A percentile compares a stretch with the other conserved stretches of the same genome.
These are phyloP conservation scores for Scheffersomyces lignicola DNA, from an alignment of 1,139 yeast genomes.

Conservation along the genomic window DNA sequence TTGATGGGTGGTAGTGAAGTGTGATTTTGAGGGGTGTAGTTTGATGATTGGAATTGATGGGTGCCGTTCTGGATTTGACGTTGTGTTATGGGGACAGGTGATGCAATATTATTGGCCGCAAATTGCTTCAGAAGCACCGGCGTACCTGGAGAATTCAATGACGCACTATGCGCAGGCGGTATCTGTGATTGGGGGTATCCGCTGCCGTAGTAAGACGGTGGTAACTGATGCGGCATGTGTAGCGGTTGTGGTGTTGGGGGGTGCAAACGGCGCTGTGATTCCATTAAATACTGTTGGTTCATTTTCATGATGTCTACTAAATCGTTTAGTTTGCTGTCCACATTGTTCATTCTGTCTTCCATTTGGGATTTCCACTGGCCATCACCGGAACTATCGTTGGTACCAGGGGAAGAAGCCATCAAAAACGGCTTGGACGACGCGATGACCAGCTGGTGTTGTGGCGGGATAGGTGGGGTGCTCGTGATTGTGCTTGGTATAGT, in stretches of 20 bases:
- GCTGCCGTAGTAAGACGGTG: conserved; percentile 2
- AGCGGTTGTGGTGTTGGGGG: conserved; percentile 11
- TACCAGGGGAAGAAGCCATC: neutral
- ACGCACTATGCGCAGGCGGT: too few species aligned
- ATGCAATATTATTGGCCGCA: conserved; percentile 4
- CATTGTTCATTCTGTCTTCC: conserved; percentile 44
- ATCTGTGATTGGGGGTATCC: conserved; percentile 1
- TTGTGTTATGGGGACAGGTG: conserved; percentile 5
- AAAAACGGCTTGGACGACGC: neutral
- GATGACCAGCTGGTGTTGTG: neutral
- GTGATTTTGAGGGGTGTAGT: conserved; percentile 1
- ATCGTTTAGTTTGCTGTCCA: conserved; percentile 49
- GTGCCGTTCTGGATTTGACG: conserved; percentile 5
- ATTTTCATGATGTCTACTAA: conserved; percentile 37
- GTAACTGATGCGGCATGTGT: conserved; percentile 5
- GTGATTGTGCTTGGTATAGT: conserved; percentile 3
- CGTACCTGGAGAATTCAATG: too few species aligned
- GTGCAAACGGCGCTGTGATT: conserved; percentile 17
- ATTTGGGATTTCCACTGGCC: conserved; percentile 43
- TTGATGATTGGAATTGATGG: neutral
- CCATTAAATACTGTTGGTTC: conserved; percentile 30
- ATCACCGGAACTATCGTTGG: conserved; percentile 8
- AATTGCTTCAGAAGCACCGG: too few species aligned
- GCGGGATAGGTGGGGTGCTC: conserved; percentile 3
- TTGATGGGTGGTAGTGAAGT: neutral